phyloP scores from a whole-genome alignment of 768 basidiomycete genomes.

The Amanita pseudoporphyria region DNA sequence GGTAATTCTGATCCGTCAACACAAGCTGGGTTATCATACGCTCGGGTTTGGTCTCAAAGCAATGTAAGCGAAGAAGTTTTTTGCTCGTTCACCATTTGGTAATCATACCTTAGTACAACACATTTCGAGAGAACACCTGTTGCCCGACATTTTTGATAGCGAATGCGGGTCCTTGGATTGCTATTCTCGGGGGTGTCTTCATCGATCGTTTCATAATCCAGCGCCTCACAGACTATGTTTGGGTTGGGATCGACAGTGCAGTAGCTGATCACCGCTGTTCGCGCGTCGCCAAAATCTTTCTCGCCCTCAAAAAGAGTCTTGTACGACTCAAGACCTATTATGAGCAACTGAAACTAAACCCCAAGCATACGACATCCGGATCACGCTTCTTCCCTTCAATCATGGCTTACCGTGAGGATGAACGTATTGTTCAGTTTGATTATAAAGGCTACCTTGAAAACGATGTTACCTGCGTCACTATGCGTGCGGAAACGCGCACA shows the following conservation, averaged over 20 bases:
- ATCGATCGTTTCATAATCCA: conserved; percentile 5
- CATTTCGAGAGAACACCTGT: conserved; percentile 13
- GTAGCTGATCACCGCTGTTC: neutral
- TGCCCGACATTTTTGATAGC: conserved; percentile 15
- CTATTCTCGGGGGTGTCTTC: conserved; percentile 10
- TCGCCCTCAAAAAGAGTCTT: conserved; percentile 1
- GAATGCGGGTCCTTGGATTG: conserved; percentile 13
- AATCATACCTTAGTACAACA: neutral
- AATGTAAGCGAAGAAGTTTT: neutral
- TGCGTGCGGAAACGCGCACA: conserved; percentile 11
- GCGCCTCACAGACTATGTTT: conserved; percentile 6
- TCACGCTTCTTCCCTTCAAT: neutral
- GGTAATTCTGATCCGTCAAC: conserved; percentile 7
- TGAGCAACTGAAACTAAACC: neutral
- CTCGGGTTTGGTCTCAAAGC: conserved; percentile 6
- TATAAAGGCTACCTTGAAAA: neutral
- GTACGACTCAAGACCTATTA: conserved; percentile 1
- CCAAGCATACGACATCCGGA: no score
- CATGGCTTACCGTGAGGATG: neutral
- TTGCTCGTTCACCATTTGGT: conserved; percentile 8
- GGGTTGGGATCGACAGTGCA: conserved; percentile 3
- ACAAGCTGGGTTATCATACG: conserved; percentile 8
- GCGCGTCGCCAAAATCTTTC: neutral
- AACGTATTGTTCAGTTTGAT: neutral
- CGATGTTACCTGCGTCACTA: conserved; percentile 13